Base-by-base conservation (phyloP, 352 stramenopile genomes). In the Globisporangium irregulare region DNA sequence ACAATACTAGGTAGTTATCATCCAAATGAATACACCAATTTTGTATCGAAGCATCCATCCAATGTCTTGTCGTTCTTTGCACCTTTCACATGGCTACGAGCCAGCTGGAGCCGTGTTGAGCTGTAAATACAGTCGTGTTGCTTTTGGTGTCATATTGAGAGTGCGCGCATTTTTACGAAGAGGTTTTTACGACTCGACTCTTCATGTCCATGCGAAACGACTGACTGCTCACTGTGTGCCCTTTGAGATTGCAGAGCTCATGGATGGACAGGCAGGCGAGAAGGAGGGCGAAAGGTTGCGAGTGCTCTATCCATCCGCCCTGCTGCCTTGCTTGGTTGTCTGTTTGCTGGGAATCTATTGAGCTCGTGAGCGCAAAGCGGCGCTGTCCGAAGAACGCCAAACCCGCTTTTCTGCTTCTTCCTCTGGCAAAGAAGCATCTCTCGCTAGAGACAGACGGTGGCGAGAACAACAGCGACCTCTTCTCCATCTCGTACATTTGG, bases 141-240 rank as follows among this genome's bases (percentile, higher is more conserved):
- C 5, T 36, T 22, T 59, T 15, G 34, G 29, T 32, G 29, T 32
- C 29, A 24, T 41, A 25, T 25, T 24, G 22, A 10, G 29, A 4
- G 10, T 14, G 3, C 29, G 4, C 29, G 29, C 29, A 2, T 50
- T 62, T 50, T 62, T 62, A 50, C 56, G 32, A 62, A 50, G n/a
- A 50, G 56, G 56, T 50, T 62, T 50, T 62, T 62, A 62, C 56
- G 56, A 32, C 32, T 62, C 56, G 32, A 50, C 56, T 46, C 18
- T 46, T 60, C 55, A 20, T 27, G 3, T 20, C n/a, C 9, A 22
- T 22, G 15, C 10, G 54, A 59, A 59, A 60, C 55, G 55, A 60
- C 55, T 41, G 27, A 32, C 29, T 32, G 29, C 27, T 59, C 15
- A 18, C 18, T 46, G 14, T 14, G 8, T 48, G 41, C 14, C 15